Percentiles rank a stretch among this genome's conserved stretches.
Evolutionary conservation across 1,284 basidiomycete species (phyloP).

Genomic region (Inonotus obliquus): DNA sequence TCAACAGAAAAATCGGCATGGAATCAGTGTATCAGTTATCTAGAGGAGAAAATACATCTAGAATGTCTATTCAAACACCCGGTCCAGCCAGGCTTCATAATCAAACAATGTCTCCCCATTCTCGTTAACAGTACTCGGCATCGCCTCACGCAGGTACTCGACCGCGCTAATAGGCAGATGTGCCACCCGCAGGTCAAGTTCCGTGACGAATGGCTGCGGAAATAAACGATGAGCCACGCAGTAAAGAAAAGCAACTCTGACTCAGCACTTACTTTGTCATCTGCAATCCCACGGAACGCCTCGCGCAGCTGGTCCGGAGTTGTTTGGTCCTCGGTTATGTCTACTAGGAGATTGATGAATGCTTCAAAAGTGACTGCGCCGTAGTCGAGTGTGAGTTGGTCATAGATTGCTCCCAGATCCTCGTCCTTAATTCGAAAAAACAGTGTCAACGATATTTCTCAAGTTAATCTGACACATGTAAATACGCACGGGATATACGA

Average conservation of each 20-base stretch:
- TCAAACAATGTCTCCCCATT: conserved; percentile 67
- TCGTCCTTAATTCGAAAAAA: conserved; percentile 57
- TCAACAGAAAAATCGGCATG: background rate
- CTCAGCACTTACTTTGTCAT: conserved; percentile 67
- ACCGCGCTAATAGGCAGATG: conserved; percentile 76
- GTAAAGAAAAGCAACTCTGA: conserved; percentile 9
- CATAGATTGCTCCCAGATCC: conserved; percentile 83
- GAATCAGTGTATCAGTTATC: background rate
- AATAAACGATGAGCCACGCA: conserved; percentile 6
- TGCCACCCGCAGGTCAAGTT: conserved; percentile 88
- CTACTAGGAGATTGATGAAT: conserved; percentile 91
- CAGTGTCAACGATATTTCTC: conserved; percentile 7
- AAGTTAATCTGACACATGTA: background rate
- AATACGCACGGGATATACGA: conserved; percentile 77
- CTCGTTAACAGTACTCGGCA: conserved; percentile 50
- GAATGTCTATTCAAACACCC: conserved; percentile 55
- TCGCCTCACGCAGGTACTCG: conserved; percentile 77
- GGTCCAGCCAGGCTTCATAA: conserved; percentile 74
- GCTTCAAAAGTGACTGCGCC: conserved; percentile 92
- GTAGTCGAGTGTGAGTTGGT: conserved; percentile 79
- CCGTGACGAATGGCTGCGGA: conserved; percentile 84
- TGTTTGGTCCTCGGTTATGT: conserved; percentile 94
- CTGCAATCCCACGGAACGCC: conserved; percentile 89
- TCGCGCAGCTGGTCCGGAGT: conserved; percentile 90
- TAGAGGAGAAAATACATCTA: background rate